Evolutionary conservation across 495 filamentous ascomycete species (phyloP).

Genomic region (Aspergillus mulundensis): DNA sequence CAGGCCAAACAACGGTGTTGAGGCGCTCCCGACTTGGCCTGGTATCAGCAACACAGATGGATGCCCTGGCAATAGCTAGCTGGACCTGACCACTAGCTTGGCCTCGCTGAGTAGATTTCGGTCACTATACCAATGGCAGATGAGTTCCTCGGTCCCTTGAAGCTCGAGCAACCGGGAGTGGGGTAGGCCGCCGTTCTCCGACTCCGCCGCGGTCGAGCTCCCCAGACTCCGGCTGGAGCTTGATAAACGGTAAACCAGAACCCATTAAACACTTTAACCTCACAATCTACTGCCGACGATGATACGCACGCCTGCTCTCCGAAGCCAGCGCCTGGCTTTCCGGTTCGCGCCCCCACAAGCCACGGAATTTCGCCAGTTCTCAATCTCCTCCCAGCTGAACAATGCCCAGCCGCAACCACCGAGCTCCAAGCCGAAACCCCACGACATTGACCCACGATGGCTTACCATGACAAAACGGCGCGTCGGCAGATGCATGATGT

Average conservation of each 20-base stretch:
- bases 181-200: not conserved
- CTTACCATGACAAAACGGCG: slow-evolving; percentile 68
- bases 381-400: slow-evolving; percentile 19
- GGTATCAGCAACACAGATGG: not conserved
- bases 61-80: no score
- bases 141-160: not conserved
- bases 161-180: not conserved
- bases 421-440: slow-evolving; percentile 25
- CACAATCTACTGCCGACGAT: slow-evolving; percentile 5
- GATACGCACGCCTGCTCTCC: slow-evolving; percentile 14
- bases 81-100: no score
- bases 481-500: slow-evolving; percentile 79
- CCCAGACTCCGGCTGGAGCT: slow-evolving; percentile 4
- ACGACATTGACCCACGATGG: slow-evolving; percentile 58
- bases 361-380: slow-evolving; percentile 20
- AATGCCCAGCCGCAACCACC: slow-evolving; percentile 12
- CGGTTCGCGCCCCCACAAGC: not conserved
- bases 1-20: not conserved
- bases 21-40: not conserved
- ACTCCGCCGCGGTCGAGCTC: not conserved
- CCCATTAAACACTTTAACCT: not conserved
- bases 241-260: not conserved
- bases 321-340: slow-evolving; percentile 16
- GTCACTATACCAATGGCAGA: not conserved
- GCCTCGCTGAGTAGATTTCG: not conserved